Base-by-base conservation (phyloP, 2,329 filamentous ascomycete species). In the Microsporum audouinii region DNA sequence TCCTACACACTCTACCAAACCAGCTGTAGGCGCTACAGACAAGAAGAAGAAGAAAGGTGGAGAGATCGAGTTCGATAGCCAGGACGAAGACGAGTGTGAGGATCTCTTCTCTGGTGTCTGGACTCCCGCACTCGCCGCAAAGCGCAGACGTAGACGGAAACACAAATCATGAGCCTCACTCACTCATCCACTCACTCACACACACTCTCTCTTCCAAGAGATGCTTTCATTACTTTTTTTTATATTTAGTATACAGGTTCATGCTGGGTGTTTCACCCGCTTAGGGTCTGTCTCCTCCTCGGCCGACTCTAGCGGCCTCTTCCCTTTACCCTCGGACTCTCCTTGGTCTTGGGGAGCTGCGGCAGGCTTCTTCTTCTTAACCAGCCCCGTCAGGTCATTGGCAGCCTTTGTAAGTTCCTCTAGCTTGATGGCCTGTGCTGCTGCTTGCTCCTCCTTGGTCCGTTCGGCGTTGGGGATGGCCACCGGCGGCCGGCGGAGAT, bases 41-140 rank as follows among this genome's bases (percentile, higher is more conserved):
- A 17, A 6, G 43, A 31, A 33, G 38, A 49, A 6, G 56, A 34
- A 36, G 66, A 10, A 43, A 39, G 63, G 41, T 65, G 57, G 47
- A 12, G 34, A 57, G 7, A 29, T 82, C 2, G 80, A 84, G 67
- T 86, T 86, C 67, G 83, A 86, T 67, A 82, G 79, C 61, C 80
- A 85, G 71, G 83, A 86, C 68, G 84, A 86, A 67, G 83, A 86
- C 63, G 84, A 86, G 71, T 86, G 84, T 63, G 84, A 86, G 71
- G 83, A 85, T 69, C 65, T 86, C 34, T 86, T 86, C 68, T 76
- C 81, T 14, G 84, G 84, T 0, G 76, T 84, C 23, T 86, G 84
- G 84, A 84, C 75, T 62, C 77, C 80, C 14, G 76, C 78, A 61
- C 66, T 82, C 60, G 84, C 84, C 45, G 72, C 69, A 47, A 69